Base-by-base conservation (phyloP, 371 early-diverging fungal genomes). In the Mucor sp. region DNA sequence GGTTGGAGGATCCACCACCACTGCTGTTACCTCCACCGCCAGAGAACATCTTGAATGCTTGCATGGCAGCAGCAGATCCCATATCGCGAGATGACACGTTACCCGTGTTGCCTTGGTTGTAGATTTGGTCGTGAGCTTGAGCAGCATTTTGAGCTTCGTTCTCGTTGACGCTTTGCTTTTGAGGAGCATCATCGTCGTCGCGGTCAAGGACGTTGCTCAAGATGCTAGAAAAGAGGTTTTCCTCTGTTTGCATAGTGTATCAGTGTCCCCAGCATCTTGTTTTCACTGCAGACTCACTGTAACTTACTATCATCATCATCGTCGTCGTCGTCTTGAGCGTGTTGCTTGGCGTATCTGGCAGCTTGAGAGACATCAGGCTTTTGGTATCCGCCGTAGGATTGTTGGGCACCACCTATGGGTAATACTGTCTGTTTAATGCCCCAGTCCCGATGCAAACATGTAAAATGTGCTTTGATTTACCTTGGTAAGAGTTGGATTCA, bases 21-120 rank as follows among this genome's bases (percentile, higher is more conserved):
- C 72, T 61, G 44, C 68, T 62, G 19, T 68, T 72, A 28, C 66
- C 58, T n/a, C 76, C 72, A 17, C 78, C 71, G 60, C 76, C 71
- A 12, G 76, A 65, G 67, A 81, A 81, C 76, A 77, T 75, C 66
- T 81, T 79, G 69, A 83, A 79, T 41, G 84, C 84, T 63, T 83
- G 79, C 70, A 83, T 63, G 44, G 84, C 84, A 43, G 84, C 81
- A 21, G 84, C 84, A 15, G 76, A 73, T 21, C 84, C 84, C 43
- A 83, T 50, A 60, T 81, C 84, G 48, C 76, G 74, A 15, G 79
- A 74, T 7, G 79, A 74, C 19, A 62, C 65, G 27, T 72, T 72
- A 21, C 61, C 55, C 8, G 50, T n/a, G 11, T 57, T 57, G 15
- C 66, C 58, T 61, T 81, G 72, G 43, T 69, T 74, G 65, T 83